Evolutionary conservation across 2,329 filamentous ascomycete species (phyloP), one percentile per base, ranked within the genome.

Genomic region (Trichoderma pleuroti): DNA sequence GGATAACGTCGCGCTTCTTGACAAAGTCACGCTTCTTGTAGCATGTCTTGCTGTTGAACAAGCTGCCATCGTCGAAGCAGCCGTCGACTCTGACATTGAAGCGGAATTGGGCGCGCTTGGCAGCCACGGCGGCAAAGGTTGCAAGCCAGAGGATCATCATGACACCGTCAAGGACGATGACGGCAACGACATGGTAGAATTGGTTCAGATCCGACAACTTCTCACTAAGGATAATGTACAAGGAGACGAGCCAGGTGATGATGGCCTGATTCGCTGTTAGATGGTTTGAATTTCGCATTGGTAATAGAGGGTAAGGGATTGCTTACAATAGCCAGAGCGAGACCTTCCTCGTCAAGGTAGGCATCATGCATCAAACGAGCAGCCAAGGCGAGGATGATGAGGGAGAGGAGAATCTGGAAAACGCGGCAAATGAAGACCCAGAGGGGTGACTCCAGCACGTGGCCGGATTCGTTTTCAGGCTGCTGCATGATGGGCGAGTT

Each of bases 101-200:
- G 5, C 72, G 76, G 74, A 82, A 85, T 21, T 72, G 72, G 39
- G 79, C 78, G 34, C 84, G 81, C 65, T 74, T 77, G 24, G 81
- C 78, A 10, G 84, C 84, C 16, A 79, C 79, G 30, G 82, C 79
- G 18, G 80, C 80, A 71, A 78, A 82, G n/a, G 81, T 79, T 0
- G 82, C 79, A 21, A 86, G 81, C 85, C 85, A 86, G 67, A 86
- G 79, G 70, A 86, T 74, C 60, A 82, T 74, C 76, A 86, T 78
- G 56, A 85, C 76, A 5, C 75, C 78, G 59, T 86, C 84, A 26
- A 86, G 78, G 16, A 76, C 76, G 9, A 86, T 76, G 11, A 85
- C 78, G 52, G 83, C 84, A 73, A 82, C 79, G 70, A 84, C 79
- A 72, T 85, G 81, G 74, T 86, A 85, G 21, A 76, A 74, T 1